Percentiles rank a stretch among this genome's conserved stretches.
Evolutionary conservation across 1,284 basidiomycete species (phyloP).

Genomic region (Ganoderma multipileum): DNA sequence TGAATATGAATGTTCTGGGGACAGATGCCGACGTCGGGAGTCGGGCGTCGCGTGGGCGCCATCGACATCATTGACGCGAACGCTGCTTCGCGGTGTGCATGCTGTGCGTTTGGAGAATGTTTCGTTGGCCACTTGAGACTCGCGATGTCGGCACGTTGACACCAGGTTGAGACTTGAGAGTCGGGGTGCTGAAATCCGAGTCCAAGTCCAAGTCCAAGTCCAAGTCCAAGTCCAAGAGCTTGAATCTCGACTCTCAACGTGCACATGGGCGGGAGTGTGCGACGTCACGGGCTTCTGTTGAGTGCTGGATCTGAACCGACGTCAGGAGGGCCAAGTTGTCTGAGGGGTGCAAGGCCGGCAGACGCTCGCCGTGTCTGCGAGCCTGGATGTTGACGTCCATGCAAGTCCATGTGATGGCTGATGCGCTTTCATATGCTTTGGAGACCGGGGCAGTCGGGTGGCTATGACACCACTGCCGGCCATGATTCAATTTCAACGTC

Average conservation of each 20-base stretch:
- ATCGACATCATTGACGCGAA: background rate
- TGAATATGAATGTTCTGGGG: background rate
- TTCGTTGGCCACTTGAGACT: background rate
- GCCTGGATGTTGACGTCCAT: background rate
- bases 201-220: too few species aligned
- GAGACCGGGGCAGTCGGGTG: background rate
- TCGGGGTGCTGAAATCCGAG: background rate
- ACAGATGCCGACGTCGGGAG: background rate
- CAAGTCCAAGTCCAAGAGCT: background rate
- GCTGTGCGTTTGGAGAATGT: background rate
- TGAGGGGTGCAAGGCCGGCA: background rate
- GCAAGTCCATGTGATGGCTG: background rate
- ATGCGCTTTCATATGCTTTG: background rate
- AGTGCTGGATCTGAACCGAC: background rate
- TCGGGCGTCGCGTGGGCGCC: background rate
- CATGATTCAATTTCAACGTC: too few species aligned
- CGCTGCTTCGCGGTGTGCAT: background rate
- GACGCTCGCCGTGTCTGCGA: background rate
- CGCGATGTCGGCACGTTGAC: too few species aligned
- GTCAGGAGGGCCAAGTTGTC: background rate
- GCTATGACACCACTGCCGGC: background rate
- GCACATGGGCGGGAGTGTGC: background rate
- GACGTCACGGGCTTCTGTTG: background rate
- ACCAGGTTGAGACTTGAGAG: background rate
- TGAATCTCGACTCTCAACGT: background rate